Evolutionary conservation across 2,329 filamentous ascomycete species (phyloP).

Genomic region (Xylaria arbuscula): DNA sequence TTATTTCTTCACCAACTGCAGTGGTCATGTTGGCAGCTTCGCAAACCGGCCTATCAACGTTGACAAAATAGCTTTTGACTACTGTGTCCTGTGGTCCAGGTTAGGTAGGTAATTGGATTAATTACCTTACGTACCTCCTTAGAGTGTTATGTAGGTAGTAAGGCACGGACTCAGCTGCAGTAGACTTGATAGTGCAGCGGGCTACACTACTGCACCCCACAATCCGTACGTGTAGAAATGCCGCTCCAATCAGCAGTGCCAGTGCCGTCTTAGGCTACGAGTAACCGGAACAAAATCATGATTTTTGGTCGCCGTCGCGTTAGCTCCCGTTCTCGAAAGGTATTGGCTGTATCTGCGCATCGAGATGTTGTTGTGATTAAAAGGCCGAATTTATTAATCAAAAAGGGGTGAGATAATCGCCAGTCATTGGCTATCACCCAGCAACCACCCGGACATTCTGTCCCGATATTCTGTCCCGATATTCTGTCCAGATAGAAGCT

Average conservation of each 20-base stretch:
- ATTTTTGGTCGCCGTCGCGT: neutral
- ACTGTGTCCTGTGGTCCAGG: slow-evolving; percentile 21
- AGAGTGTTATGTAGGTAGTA: too few relatives aligned
- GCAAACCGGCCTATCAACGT: slow-evolving; percentile 25
- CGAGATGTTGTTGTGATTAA: neutral
- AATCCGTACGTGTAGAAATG: slow-evolving; percentile 3
- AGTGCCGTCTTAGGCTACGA: neutral
- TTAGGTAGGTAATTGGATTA: too few relatives aligned
- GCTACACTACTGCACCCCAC: neutral
- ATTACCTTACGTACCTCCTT: too few relatives aligned
- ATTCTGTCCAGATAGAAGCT: too few relatives aligned
- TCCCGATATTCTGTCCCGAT: too few relatives aligned
- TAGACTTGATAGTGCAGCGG: neutral
- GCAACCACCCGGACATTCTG: too few relatives aligned
- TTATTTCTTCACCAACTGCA: neutral
- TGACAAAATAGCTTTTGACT: neutral
- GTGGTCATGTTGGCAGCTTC: neutral
- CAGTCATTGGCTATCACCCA: too few relatives aligned
- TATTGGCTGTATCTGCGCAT: neutral
- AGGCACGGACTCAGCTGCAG: neutral
- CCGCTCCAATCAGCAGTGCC: slow-evolving; percentile 11
- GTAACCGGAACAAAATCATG: neutral
- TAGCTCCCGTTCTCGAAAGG: neutral
- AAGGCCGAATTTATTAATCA: too few relatives aligned
- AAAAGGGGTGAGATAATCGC: neutral